Base-by-base conservation (phyloP, 805 yeast species). In the Lachancea mirantina region DNA sequence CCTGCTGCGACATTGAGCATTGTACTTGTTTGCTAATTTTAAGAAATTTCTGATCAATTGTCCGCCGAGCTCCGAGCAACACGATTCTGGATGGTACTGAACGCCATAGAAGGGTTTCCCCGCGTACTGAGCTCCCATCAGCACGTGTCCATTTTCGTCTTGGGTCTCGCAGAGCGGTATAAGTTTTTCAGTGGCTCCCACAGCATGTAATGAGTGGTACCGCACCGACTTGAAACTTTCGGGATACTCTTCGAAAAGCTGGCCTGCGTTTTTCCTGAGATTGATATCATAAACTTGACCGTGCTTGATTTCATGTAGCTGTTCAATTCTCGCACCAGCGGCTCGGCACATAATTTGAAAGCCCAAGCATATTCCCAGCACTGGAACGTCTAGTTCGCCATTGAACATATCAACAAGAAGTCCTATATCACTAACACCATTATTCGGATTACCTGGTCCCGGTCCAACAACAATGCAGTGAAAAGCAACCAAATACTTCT, bases 51-150 rank as follows among this genome's bases (percentile, higher is more conserved):
- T 41, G 4, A 88, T 55, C 32, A 92, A 53, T 8, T 53, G 47
- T 2, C 50, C 65, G 2, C 98, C 98, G 28, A 61, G 46, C 9
- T 67, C 62, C 0, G 96, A 85, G 46, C 95, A 84, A 23, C 89
- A 75, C 1, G 96, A 85, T 50, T 92, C 99, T 0, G 98, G 98
- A 50, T 92, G 99, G 50, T 88, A 94, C 50, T 92, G 99, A 2
- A 92, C 96, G 1, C 95, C 98, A 54, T 67, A 89, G 62, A 81
- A 82, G 0, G 96, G 96, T 14, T 61, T 57, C 0, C 22, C 13
- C 0, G 30, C 43, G 48, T 84, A 88, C 49, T 62, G 70, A 0
- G 71, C 92, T 1, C 94, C 95, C 99, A 92, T 92, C 19, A 84
- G 52, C 4, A 81, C 59, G 23, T 50, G 49, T 4, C 64, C 64